Conservation (phyloP, 306 rosid species). For the Lathyrus sativus region DNA sequence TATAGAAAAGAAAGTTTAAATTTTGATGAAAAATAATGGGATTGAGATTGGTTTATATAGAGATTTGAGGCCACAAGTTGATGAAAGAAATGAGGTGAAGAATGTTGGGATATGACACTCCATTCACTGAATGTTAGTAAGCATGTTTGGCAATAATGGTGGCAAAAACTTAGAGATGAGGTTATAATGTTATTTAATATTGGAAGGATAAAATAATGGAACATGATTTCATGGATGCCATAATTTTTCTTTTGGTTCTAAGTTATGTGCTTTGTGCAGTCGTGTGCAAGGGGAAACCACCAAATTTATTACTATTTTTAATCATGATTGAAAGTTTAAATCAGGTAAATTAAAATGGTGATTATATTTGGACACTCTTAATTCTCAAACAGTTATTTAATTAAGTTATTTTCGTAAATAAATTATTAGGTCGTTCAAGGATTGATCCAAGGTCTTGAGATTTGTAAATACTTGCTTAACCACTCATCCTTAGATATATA, state of each 20-base stretch:
- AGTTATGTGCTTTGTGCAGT: conserved; percentile 77
- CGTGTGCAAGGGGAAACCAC: conserved; percentile 30
- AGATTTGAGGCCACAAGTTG: conserved; percentile 33
- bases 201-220: conserved; percentile 43
- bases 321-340: conserved; percentile 16
- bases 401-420: background rate
- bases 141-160: conserved; percentile 56
- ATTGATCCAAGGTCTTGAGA: background rate
- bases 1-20: conserved; percentile 12
- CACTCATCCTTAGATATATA: background rate
- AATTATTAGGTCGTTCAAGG: background rate
- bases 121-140: conserved; percentile 43
- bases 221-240: conserved; percentile 40
- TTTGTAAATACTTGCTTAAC: background rate
- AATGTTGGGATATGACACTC: conserved; percentile 73
- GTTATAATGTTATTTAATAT: conserved; percentile 34
- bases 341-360: background rate
- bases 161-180: conserved; percentile 45
- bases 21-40: conserved; percentile 40
- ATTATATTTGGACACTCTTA: too few species aligned
- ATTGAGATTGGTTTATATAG: conserved; percentile 51
- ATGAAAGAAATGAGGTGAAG: conserved; percentile 43
- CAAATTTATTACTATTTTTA: conserved; percentile 13
- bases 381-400: too few species aligned
- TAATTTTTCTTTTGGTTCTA: conserved; percentile 53